Percentiles rank a stretch among this genome's conserved stretches.
Evolutionary conservation across 1,284 basidiomycete genomes (phyloP).

Genomic region (Athelia sp.): DNA sequence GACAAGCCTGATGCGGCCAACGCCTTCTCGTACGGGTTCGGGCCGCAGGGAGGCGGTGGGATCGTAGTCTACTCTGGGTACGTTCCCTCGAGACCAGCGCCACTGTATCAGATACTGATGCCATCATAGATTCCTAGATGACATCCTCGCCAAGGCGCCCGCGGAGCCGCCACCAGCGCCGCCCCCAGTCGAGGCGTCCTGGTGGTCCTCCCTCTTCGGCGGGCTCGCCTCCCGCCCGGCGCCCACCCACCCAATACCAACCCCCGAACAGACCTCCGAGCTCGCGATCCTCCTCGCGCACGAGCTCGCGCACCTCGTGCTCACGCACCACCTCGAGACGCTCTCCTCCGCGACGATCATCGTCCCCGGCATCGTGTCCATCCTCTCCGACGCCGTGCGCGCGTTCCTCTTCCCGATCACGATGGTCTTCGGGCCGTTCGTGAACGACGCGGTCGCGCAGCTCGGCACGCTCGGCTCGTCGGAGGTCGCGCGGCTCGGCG

Average conservation of each 20-base stretch:
- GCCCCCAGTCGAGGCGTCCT: constrained; percentile 30
- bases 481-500: constrained; percentile 66
- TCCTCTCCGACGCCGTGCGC: constrained; percentile 69
- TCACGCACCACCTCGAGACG: constrained; percentile 87
- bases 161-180: constrained; percentile 18
- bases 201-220: constrained; percentile 47
- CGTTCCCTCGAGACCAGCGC: too few species aligned
- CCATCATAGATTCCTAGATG: constrained; percentile 55
- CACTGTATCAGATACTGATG: too few species aligned
- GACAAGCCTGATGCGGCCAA: constrained; percentile 76
- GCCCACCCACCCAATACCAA: constrained; percentile 50
- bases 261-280: constrained; percentile 74
- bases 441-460: constrained; percentile 85
- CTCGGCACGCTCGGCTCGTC: constrained; percentile 71
- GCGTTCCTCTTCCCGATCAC: constrained; percentile 83
- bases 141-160: constrained; percentile 53
- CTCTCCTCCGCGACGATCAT: constrained; percentile 79
- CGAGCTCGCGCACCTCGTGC: constrained; percentile 81
- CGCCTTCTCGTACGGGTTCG: constrained; percentile 90
- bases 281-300: constrained; percentile 85
- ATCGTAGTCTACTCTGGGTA: constrained; percentile 83
- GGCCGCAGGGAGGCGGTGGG: constrained; percentile 83
- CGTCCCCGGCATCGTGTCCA: constrained; percentile 74
- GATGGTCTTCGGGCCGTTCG: constrained; percentile 85
- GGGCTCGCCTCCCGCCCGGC: constrained; percentile 31